phyloP scores from a whole-genome alignment of 208 protist species.

The Wallacemonas sp. region DNA sequence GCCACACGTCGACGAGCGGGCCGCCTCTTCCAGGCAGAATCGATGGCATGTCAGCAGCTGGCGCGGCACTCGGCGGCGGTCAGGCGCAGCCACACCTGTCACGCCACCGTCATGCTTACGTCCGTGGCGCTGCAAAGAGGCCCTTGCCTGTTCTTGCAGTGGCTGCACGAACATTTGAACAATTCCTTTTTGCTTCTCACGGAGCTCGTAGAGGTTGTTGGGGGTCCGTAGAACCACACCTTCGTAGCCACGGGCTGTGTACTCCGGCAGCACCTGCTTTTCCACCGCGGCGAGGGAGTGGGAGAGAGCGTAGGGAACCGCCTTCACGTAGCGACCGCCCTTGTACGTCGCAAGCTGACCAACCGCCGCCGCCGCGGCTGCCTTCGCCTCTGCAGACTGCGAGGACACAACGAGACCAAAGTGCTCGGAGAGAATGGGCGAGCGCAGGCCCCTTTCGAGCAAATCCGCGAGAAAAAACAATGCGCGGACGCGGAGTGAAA shows the following conservation, averaged over 20 bases:
- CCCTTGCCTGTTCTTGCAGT: slow-evolving; percentile 16
- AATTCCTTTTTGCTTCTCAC: slow-evolving; percentile 63
- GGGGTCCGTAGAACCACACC: slow-evolving; percentile 79
- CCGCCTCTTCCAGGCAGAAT: neutral
- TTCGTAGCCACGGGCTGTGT: slow-evolving; percentile 62
- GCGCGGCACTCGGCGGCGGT: slow-evolving; percentile 16
- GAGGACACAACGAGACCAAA: too few species aligned
- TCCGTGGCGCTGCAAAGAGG: slow-evolving; percentile 5
- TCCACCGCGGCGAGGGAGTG: slow-evolving; percentile 57
- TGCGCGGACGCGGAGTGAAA: slow-evolving; percentile 78
- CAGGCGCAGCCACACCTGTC: neutral
- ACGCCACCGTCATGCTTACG: neutral
- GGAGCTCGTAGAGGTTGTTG: slow-evolving; percentile 76
- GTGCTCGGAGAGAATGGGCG: slow-evolving; percentile 35
- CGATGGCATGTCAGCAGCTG: neutral
- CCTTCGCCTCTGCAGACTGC: too few species aligned
- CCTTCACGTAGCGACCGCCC: slow-evolving; percentile 58
- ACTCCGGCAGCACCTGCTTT: slow-evolving; percentile 46
- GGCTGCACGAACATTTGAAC: slow-evolving; percentile 45
- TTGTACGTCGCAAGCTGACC: slow-evolving; percentile 17
- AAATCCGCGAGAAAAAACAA: slow-evolving; percentile 70
- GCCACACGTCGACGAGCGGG: neutral
- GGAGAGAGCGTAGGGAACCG: slow-evolving; percentile 60
- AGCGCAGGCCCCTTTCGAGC: slow-evolving; percentile 39
- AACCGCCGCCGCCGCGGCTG: too few species aligned